Evolutionary conservation across 192 early-diverging fungal species (phyloP).

Genomic region (Linnemannia hyalina): DNA sequence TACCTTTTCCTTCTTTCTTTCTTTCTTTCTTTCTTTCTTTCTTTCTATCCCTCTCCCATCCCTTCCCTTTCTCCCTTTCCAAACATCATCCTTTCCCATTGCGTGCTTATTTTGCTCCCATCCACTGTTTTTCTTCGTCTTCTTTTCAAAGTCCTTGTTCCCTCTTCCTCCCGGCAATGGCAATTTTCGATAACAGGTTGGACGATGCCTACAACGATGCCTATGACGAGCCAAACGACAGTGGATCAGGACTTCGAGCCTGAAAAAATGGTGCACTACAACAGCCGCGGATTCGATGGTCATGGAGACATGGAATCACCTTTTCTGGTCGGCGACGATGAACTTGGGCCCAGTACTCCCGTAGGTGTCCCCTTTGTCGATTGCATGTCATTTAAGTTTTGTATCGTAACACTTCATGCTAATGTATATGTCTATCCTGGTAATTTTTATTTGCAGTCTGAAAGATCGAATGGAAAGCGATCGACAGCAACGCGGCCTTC

Average conservation of each 20-base stretch:
- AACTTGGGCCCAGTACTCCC: too few species aligned
- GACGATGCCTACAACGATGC: background rate
- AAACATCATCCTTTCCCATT: background rate
- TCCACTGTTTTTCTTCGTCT: background rate
- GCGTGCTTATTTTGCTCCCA: background rate
- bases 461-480: too few species aligned
- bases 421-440: too few species aligned
- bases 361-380: too few species aligned
- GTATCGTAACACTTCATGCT: too few species aligned
- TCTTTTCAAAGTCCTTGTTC: slow-evolving; percentile 1
- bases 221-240: background rate
- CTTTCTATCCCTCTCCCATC: background rate
- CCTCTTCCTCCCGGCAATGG: background rate
- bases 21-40: background rate
- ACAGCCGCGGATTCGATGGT: too few species aligned
- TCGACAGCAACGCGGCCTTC: too few species aligned
- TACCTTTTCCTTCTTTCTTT: too few species aligned
- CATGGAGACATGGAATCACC: too few species aligned
- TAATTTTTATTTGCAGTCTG: background rate
- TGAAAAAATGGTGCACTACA: too few species aligned
- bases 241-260: background rate
- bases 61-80: background rate
- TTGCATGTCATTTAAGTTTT: too few species aligned
- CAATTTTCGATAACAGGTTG: background rate
- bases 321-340: too few species aligned